These are phyloP conservation scores for Phialophora macrospora DNA, from an alignment of 2,329 filamentous ascomycete species.

Conservation along the genomic window DNA sequence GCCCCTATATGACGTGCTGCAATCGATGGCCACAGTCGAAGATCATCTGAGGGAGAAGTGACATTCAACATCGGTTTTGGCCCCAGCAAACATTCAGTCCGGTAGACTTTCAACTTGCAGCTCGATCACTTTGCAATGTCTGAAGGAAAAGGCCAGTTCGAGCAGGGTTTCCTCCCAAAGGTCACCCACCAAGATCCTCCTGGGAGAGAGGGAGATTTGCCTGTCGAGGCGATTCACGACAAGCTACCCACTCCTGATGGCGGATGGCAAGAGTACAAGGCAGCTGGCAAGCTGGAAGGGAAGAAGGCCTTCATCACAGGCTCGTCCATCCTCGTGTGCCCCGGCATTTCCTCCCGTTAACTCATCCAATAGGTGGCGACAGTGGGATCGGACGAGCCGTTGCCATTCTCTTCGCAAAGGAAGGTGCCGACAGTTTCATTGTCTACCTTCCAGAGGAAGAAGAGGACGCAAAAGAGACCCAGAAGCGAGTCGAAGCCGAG, in stretches of 20 bases:
- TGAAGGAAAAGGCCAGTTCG: conserved; percentile 19
- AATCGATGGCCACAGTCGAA: not conserved
- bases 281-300: conserved; percentile 74
- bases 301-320: conserved; percentile 78
- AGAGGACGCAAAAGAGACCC: conserved; percentile 75
- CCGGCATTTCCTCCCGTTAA: not conserved
- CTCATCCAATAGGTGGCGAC: conserved; percentile 61
- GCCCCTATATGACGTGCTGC: not conserved
- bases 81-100: not conserved
- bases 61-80: not conserved
- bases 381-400: conserved; percentile 77
- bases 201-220: conserved; percentile 61
- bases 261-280: conserved; percentile 71
- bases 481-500: conserved; percentile 68
- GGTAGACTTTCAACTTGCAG: not conserved
- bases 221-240: conserved; percentile 64
- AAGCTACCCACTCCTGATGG: conserved; percentile 71
- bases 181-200: conserved; percentile 60
- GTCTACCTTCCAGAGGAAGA: conserved; percentile 77
- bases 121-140: conserved; percentile 9
- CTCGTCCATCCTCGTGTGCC: not conserved
- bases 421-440: conserved; percentile 76
- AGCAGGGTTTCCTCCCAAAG: conserved; percentile 46
- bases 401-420: conserved; percentile 78
- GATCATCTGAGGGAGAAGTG: not conserved